A percentile compares a stretch with the other conserved stretches of the same genome.
phyloP scores from a whole-genome alignment of 2,329 filamentous ascomycete genomes.

The Penicillium olsonii region DNA sequence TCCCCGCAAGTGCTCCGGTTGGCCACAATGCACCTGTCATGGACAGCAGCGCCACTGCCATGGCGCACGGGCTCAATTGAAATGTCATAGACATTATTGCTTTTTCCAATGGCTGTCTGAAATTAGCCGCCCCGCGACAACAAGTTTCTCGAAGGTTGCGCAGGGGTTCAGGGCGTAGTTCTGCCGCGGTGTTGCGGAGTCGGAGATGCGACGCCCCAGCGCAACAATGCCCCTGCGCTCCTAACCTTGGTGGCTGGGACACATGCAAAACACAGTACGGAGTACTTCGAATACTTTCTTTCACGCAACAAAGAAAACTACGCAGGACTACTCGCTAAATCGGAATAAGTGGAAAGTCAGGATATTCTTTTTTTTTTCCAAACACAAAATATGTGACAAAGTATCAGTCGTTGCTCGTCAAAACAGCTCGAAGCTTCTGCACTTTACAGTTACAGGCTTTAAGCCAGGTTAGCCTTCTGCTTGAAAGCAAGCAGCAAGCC shows the following conservation, averaged over 20 bases:
- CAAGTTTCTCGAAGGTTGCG: constrained; percentile 13
- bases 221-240: not conserved
- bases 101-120: not conserved
- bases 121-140: constrained; percentile 14
- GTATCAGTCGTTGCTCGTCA: constrained; percentile 28
- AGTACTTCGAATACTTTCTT: too few relatives aligned
- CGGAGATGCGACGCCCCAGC: constrained; percentile 6
- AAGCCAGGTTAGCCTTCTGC: constrained; percentile 61
- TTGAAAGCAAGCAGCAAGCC: constrained; percentile 92
- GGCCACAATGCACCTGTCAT: constrained; percentile 22
- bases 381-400: constrained; percentile 8
- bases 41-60: constrained; percentile 15
- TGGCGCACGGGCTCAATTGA: constrained; percentile 9
- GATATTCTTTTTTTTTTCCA: constrained; percentile 10
- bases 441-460: constrained; percentile 12
- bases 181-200: constrained; percentile 16
- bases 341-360: not conserved
- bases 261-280: too few relatives aligned
- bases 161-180: constrained; percentile 20
- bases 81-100: constrained; percentile 10
- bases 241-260: not conserved
- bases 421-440: constrained; percentile 14
- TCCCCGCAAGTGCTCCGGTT: constrained; percentile 27
- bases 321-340: not conserved
- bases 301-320: not conserved